Evolutionary conservation across 352 stramenopile species (phyloP), one percentile per base, ranked within the genome.

Genomic region (Plasmopara viticola): DNA sequence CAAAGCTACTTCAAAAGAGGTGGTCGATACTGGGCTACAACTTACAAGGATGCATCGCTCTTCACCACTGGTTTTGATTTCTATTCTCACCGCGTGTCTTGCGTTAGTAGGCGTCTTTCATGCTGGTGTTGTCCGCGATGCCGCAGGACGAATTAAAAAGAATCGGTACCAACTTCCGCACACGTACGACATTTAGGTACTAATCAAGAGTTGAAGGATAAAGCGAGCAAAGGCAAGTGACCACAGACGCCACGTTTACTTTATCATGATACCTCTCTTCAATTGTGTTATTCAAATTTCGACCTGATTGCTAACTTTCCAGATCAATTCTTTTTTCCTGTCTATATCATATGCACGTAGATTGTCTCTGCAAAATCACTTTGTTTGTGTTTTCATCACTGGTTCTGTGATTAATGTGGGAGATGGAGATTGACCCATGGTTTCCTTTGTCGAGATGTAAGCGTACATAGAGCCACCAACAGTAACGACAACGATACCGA

Each of bases 361-460:
- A 5, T 25, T 25, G 31, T 35, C 6, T 12, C 31, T 35, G 31
- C 2, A 35, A 4, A 8, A 35, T 35, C 5, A 35, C 1, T 35
- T 35, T 35, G 17, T 63, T 46, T 66, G 56, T 12, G 57, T 64
- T 12, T 35, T 8, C 17, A 35, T 31, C 31, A 67, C 70, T 0
- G 62, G 42, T 29, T 68, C 44, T 35, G 68, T 75, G 1, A 62
- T 48, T 35, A 71, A 71, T 17, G 65, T 55, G 9, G 74, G 66
- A 28, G 70, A 58, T 1, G 62, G 70, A 40, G 68, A 62, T 53
- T 78, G 68, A 9, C 58, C 49, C 68, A 85, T 86, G 43, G 82
- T 86, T 60, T 90, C 77, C 44, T 70, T 72, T 58, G 74, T 88
- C 35, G 76, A 88, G 41, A 92, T 81, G 48, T 87, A 90, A 13